Conservation (phyloP, 2,329 filamentous ascomycete genomes). For the Beauveria brongniartii region DNA sequence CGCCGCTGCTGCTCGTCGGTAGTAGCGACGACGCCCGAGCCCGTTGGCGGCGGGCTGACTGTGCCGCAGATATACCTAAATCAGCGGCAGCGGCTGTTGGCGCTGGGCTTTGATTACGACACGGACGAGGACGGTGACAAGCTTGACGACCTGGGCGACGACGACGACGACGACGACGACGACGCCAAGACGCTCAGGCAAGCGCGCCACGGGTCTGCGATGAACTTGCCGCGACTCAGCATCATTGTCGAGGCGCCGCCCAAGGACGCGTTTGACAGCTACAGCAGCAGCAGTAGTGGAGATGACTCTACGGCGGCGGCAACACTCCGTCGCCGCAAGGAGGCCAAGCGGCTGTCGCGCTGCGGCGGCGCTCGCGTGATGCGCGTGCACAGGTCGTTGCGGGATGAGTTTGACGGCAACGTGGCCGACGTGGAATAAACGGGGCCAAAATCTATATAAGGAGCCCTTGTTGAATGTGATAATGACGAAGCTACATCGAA, state of each 20-base stretch:
- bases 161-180: background rate
- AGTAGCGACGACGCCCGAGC: background rate
- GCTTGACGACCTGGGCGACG: background rate
- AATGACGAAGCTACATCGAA: background rate
- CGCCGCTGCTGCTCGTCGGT: background rate
- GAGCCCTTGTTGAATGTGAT: background rate
- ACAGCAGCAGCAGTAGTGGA: no score
- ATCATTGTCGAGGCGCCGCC: background rate
- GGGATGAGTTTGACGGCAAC: slow-evolving; percentile 7
- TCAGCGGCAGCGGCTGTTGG: slow-evolving; percentile 7
- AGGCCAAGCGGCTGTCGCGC: slow-evolving; percentile 14
- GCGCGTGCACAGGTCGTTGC: background rate
- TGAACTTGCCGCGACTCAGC: background rate
- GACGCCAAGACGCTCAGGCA: background rate
- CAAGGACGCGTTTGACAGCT: background rate
- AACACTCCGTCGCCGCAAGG: slow-evolving; percentile 10
- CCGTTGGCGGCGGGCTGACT: background rate
- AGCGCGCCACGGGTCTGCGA: background rate
- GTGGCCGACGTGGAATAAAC: slow-evolving; percentile 7
- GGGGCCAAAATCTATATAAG: background rate
- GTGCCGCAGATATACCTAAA: slow-evolving; percentile 5
- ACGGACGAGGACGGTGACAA: slow-evolving; percentile 4
- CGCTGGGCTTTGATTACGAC: slow-evolving; percentile 12
- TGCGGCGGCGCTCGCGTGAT: slow-evolving; percentile 1
- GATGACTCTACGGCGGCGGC: background rate